Evolutionary conservation across 345 rosid species (phyloP).

Genomic region (Populus simonii): DNA sequence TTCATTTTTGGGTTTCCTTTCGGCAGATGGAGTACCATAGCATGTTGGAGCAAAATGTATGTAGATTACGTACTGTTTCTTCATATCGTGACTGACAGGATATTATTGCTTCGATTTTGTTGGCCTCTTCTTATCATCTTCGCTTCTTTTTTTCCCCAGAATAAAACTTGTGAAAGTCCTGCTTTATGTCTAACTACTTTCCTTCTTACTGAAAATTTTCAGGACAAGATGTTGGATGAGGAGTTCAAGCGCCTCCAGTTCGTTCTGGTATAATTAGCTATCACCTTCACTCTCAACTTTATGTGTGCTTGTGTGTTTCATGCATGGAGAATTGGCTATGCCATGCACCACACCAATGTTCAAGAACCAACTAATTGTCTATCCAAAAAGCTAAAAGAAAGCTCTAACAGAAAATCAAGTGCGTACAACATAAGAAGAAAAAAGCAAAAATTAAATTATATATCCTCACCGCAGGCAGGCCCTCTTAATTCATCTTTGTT

Average conservation of each 20-base stretch:
- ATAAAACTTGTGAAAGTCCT: not conserved
- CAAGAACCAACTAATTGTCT: not conserved
- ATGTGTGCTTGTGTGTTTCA: not conserved
- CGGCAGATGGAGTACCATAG: conserved; percentile 22
- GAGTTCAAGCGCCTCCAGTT: conserved; percentile 18
- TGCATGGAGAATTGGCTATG: not conserved
- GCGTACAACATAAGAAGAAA: no score
- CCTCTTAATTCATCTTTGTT: not conserved
- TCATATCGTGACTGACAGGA: not conserved
- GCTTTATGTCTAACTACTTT: not conserved
- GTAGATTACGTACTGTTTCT: not conserved
- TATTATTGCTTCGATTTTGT: not conserved
- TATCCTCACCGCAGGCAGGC: not conserved
- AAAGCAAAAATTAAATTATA: no score
- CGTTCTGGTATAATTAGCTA: conserved; percentile 13
- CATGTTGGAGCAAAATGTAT: conserved; percentile 21
- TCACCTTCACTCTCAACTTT: not conserved
- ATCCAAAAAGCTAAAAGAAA: not conserved
- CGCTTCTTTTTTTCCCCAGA: not conserved
- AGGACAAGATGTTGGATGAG: conserved; percentile 22
- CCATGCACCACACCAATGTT: not conserved
- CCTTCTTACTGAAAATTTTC: not conserved
- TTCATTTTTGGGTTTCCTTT: not conserved
- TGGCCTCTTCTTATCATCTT: not conserved
- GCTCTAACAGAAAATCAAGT: not conserved